Conservation (phyloP, 2,329 filamentous ascomycete species). For the Aureobasidium sp. region DNA sequence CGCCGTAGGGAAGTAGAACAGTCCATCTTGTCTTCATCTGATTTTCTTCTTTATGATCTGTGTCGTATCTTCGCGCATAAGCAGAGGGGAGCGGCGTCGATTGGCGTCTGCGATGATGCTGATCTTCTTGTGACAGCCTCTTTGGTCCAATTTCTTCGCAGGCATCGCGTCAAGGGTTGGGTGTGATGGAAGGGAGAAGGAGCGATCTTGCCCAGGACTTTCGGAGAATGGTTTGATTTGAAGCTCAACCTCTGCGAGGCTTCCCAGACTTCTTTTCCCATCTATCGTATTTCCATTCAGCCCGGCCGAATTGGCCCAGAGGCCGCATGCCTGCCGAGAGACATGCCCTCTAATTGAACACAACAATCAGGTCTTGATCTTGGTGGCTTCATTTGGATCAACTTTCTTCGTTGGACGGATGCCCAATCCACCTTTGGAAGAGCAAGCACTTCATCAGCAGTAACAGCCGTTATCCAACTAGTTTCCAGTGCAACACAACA, state of each 20-base stretch:
- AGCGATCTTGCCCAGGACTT: background rate
- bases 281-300: conserved; percentile 11
- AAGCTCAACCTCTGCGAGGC: background rate
- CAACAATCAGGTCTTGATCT: background rate
- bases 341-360: conserved; percentile 11
- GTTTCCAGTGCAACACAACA: conserved; percentile 9
- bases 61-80: background rate
- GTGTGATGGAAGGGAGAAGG: conserved; percentile 6
- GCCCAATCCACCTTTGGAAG: conserved; percentile 1
- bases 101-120: background rate
- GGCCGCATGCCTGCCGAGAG: conserved; percentile 3
- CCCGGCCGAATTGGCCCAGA: conserved; percentile 3
- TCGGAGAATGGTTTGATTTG: background rate
- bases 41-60: background rate
- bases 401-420: background rate
- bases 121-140: background rate
- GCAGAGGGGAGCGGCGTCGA: background rate
- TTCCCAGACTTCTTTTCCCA: background rate
- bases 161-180: background rate
- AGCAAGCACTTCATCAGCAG: background rate
- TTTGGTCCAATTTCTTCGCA: conserved; percentile 3
- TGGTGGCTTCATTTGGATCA: conserved; percentile 4
- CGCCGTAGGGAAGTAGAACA: conserved; percentile 3
- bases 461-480: background rate
- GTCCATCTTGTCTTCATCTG: background rate